Evolutionary conservation across 2,329 filamentous ascomycete species (phyloP).

Genomic region (Cladosporium sp.): DNA sequence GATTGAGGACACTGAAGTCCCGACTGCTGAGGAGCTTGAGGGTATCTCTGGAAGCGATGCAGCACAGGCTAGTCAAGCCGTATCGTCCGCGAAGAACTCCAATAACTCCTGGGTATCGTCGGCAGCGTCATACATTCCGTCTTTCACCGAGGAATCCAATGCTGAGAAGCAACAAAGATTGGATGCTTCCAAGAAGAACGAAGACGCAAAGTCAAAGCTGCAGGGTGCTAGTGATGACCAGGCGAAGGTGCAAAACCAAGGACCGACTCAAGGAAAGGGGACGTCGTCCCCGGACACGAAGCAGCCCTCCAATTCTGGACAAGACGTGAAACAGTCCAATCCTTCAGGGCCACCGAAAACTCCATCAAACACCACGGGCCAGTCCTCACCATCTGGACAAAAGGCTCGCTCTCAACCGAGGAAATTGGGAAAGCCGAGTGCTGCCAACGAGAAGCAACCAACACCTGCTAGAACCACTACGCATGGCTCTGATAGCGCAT

Average conservation of each 20-base stretch:
- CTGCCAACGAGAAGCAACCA: not conserved
- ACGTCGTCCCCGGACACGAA: no score
- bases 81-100: not conserved
- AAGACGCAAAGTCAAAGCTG: not conserved
- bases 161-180: constrained; percentile 1
- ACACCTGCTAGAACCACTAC: not conserved
- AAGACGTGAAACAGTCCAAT: no score
- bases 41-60: constrained; percentile 3
- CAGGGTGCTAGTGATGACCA: not conserved
- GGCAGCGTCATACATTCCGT: not conserved
- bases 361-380: not conserved
- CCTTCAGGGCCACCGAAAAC: no score
- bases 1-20: constrained; percentile 25
- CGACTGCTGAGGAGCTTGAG: constrained; percentile 19
- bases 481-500: not conserved
- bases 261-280: not conserved
- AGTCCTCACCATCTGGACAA: not conserved
- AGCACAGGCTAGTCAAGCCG: not conserved
- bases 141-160: no score
- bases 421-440: constrained; percentile 10
- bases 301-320: no score
- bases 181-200: not conserved
- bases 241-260: not conserved
- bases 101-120: not conserved
- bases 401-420: not conserved